phyloP scores from a whole-genome alignment of 495 filamentous ascomycete species.

The Amphirosellinia nigrospora region DNA sequence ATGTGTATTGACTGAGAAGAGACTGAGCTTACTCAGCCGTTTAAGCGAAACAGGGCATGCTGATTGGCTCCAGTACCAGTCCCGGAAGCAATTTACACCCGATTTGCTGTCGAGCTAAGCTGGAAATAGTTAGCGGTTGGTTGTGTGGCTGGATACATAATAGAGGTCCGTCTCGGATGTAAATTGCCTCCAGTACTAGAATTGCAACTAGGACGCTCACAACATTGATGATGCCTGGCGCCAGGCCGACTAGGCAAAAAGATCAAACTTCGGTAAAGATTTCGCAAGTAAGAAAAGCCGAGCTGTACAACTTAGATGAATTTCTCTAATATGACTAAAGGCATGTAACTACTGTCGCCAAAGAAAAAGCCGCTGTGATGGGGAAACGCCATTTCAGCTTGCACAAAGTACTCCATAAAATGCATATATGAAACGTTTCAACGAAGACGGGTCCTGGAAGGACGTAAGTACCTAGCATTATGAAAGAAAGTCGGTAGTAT shows the following conservation, averaged over 20 bases:
- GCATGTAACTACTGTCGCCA: slow-evolving; percentile 18
- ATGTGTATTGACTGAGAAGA: background rate
- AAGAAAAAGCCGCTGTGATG: slow-evolving; percentile 14
- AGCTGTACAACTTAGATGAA: background rate
- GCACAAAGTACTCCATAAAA: background rate
- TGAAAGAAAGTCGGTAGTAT: background rate
- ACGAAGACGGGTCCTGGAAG: slow-evolving; percentile 20
- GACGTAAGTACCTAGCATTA: background rate
- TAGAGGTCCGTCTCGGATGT: background rate
- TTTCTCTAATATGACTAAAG: slow-evolving; percentile 10
- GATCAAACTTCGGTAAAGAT: background rate
- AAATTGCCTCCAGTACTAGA: background rate
- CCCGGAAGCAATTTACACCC: slow-evolving; percentile 22
- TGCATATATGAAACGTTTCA: slow-evolving; percentile 14
- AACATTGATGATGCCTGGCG: background rate
- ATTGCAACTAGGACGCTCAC: background rate
- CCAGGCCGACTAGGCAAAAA: background rate
- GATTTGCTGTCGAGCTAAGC: background rate
- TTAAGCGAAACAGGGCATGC: background rate
- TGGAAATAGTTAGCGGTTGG: background rate
- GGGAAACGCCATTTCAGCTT: slow-evolving; percentile 15
- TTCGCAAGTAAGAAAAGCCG: background rate
- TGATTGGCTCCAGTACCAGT: background rate
- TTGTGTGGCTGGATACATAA: too few relatives aligned
- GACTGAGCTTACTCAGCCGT: background rate